These are phyloP conservation scores for Knufia petricola DNA, from an alignment of 2,329 filamentous ascomycete genomes.

Conservation along the genomic window DNA sequence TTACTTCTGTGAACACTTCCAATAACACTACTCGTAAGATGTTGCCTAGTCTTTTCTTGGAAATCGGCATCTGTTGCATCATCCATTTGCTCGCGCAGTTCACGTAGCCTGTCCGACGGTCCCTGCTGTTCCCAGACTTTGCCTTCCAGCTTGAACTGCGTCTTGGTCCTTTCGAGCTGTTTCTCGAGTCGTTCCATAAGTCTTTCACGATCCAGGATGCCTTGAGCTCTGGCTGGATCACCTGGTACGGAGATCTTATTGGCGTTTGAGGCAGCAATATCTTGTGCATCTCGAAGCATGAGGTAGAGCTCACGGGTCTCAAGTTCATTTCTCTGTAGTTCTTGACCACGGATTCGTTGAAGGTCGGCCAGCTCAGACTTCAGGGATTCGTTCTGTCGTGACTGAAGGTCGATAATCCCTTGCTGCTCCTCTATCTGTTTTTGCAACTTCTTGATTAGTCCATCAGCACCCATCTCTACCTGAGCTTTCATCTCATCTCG, in stretches of 20 bases:
- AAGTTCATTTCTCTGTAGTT: constrained; percentile 87
- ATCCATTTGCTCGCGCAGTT: constrained; percentile 92
- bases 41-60: constrained; percentile 46
- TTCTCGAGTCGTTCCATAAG: constrained; percentile 91
- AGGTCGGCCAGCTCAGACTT: constrained; percentile 84
- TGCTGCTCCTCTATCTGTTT: constrained; percentile 89
- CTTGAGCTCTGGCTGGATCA: constrained; percentile 69
- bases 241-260: constrained; percentile 46
- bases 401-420: constrained; percentile 80
- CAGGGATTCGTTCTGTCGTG: constrained; percentile 72
- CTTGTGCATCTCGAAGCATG: constrained; percentile 95
- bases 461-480: constrained; percentile 84
- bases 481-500: constrained; percentile 87
- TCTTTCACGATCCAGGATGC: constrained; percentile 83
- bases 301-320: constrained; percentile 95
- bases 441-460: constrained; percentile 83
- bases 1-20: constrained; percentile 57
- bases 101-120: constrained; percentile 83
- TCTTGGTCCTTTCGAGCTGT: constrained; percentile 94
- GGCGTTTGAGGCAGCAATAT: constrained; percentile 86
- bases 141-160: constrained; percentile 92
- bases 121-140: constrained; percentile 80
- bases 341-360: constrained; percentile 75
- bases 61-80: constrained; percentile 46
- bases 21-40: constrained; percentile 64